Percentiles rank a stretch among this genome's conserved stretches.
Evolutionary conservation across 2,329 filamentous ascomycete species (phyloP).

Genomic region (Calonectria pteridis): DNA sequence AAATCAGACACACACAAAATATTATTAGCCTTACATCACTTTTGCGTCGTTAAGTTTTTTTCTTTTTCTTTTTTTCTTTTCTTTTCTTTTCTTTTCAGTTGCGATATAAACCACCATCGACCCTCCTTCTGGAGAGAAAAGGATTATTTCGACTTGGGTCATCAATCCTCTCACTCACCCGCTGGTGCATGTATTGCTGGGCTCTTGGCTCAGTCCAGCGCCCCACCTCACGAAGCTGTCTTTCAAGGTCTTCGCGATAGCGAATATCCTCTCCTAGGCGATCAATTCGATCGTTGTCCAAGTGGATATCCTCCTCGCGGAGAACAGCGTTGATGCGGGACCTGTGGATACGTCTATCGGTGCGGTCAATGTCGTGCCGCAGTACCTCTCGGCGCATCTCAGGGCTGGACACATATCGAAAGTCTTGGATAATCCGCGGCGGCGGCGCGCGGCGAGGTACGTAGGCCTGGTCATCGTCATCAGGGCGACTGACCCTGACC

Average conservation of each 20-base stretch:
- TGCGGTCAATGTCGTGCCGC: constrained; percentile 14
- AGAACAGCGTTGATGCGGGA: constrained; percentile 26
- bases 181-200: neutral
- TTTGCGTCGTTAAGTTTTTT: neutral
- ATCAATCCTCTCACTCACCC: neutral
- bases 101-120: neutral
- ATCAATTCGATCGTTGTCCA: constrained; percentile 33
- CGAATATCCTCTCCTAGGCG: constrained; percentile 30
- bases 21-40: neutral
- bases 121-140: neutral
- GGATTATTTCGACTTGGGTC: neutral
- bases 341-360: constrained; percentile 33
- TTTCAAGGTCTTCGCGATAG: constrained; percentile 21
- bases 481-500: neutral
- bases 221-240: constrained; percentile 17
- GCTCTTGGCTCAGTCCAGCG: neutral
- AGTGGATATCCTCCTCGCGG: constrained; percentile 17
- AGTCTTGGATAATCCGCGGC: constrained; percentile 37
- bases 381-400: constrained; percentile 33
- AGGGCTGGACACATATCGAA: constrained; percentile 34
- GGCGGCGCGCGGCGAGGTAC: constrained; percentile 18
- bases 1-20: neutral
- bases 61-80: too few relatives aligned
- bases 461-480: constrained; percentile 22
- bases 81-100: neutral